phyloP scores from a whole-genome alignment of 2,329 filamentous ascomycete species.

The Xylaria sp. region DNA sequence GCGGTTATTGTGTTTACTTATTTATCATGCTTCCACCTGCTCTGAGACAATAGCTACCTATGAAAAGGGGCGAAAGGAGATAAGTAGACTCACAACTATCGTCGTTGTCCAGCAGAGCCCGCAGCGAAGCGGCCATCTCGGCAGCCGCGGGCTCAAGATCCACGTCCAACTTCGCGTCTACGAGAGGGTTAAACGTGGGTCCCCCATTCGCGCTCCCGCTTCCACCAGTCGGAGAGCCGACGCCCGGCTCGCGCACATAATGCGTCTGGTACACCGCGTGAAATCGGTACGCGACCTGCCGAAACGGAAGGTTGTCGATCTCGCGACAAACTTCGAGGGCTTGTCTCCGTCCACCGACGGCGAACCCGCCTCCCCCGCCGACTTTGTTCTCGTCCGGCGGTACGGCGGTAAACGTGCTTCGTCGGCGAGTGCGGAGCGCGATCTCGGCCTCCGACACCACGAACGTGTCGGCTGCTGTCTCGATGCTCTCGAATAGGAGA shows the following conservation, averaged over 20 bases:
- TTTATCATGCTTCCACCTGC: neutral
- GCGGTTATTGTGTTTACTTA: neutral
- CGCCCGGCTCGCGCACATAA: constrained; percentile 58
- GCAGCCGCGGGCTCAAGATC: constrained; percentile 59
- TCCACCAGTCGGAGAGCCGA: constrained; percentile 2
- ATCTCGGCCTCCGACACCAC: constrained; percentile 63
- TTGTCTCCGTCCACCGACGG: constrained; percentile 53
- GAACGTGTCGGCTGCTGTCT: constrained; percentile 63
- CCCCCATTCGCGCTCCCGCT: neutral
- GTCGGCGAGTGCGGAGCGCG: constrained; percentile 52
- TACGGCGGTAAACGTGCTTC: constrained; percentile 5
- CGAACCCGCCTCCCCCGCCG: constrained; percentile 31
- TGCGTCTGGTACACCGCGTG: constrained; percentile 68
- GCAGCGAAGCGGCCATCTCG: constrained; percentile 59
- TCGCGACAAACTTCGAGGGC: constrained; percentile 61
- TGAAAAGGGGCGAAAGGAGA: neutral
- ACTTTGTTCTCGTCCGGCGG: constrained; percentile 34
- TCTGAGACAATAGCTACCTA: neutral
- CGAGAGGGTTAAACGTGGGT: constrained; percentile 64
- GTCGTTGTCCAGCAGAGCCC: constrained; percentile 55
- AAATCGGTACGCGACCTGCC: constrained; percentile 69
- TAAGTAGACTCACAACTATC: constrained; percentile 56
- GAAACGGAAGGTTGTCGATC: constrained; percentile 68
- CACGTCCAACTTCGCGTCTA: constrained; percentile 55
- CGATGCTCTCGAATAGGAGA: constrained; percentile 68